phyloP scores from a whole-genome alignment of 495 filamentous ascomycete genomes.

The Stereocaulon alpinum region DNA sequence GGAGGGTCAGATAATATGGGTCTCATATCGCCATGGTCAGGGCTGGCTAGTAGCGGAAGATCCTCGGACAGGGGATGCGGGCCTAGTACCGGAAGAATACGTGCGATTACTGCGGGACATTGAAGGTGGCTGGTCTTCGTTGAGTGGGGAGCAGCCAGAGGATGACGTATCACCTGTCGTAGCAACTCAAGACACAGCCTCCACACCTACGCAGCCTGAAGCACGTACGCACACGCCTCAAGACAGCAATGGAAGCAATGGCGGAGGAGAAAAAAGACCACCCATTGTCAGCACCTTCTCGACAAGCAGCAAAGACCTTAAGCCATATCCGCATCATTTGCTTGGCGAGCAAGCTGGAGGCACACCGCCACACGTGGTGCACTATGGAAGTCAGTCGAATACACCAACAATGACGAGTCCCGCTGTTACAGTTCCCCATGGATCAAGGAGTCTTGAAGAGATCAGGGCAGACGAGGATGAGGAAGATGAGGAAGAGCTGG shows the following conservation, averaged over 20 bases:
- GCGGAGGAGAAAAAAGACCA: constrained; percentile 42
- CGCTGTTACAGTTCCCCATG: constrained; percentile 5
- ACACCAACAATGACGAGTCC: constrained; percentile 39
- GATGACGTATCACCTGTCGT: constrained; percentile 17
- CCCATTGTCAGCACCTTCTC: constrained; percentile 65
- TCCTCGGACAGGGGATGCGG: constrained; percentile 79
- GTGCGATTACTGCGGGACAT: constrained; percentile 89
- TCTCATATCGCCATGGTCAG: constrained; percentile 89
- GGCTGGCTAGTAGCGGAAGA: constrained; percentile 97
- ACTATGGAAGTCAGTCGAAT: constrained; percentile 53
- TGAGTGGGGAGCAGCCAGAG: constrained; percentile 28
- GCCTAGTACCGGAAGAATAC: constrained; percentile 93
- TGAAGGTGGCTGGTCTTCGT: constrained; percentile 51
- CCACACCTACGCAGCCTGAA: constrained; percentile 45
- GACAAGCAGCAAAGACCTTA: constrained; percentile 62
- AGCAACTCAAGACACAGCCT: constrained; percentile 22
- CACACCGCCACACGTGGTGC: constrained; percentile 49
- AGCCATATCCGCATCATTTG: constrained; percentile 58
- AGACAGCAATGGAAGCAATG: constrained; percentile 27
- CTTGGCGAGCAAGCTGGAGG: constrained; percentile 48
- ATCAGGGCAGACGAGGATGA: constrained; percentile 1
- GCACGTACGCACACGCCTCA: constrained; percentile 35
- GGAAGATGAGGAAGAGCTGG: not conserved
- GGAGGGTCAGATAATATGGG: constrained; percentile 93
- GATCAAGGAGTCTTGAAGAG: constrained; percentile 6